Evolutionary conservation across 2,329 filamentous ascomycete species (phyloP).

Genomic region (Neofusicoccum parvum): DNA sequence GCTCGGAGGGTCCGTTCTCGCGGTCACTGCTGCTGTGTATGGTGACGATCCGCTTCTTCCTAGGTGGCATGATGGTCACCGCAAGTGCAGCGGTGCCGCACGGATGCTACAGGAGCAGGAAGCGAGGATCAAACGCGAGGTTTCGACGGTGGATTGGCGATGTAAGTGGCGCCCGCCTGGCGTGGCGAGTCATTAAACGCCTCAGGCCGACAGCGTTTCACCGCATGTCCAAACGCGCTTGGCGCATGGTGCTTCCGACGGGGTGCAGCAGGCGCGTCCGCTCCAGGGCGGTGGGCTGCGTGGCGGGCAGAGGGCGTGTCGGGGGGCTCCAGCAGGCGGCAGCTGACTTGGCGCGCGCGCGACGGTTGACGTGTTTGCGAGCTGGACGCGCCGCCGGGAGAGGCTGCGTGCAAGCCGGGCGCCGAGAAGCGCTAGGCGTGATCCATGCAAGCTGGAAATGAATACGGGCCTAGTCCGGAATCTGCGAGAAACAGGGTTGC

Average conservation of each 20-base stretch:
- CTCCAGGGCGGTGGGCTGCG: neutral
- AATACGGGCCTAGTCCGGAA: slow-evolving; percentile 18
- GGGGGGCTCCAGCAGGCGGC: neutral
- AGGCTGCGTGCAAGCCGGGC: slow-evolving; percentile 3
- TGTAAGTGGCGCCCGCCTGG: slow-evolving; percentile 10
- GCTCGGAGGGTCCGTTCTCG: neutral
- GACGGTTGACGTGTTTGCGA: neutral
- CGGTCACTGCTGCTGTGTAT: slow-evolving; percentile 15
- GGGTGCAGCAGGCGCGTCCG: neutral
- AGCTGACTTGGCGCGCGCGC: slow-evolving; percentile 9
- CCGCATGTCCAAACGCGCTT: slow-evolving; percentile 4
- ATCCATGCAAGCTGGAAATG: slow-evolving; percentile 11
- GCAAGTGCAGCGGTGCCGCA: slow-evolving; percentile 7
- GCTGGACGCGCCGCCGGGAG: slow-evolving; percentile 1
- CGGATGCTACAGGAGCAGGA: slow-evolving; percentile 5
- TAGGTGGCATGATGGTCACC: slow-evolving; percentile 15
- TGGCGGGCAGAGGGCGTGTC: neutral
- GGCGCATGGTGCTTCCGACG: neutral
- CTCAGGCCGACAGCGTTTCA: slow-evolving; percentile 13
- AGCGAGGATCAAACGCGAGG: slow-evolving; percentile 2
- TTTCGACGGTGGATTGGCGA: slow-evolving; percentile 9
- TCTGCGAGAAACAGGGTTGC: slow-evolving; percentile 15
- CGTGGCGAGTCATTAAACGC: slow-evolving; percentile 16
- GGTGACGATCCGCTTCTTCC: slow-evolving; percentile 18
- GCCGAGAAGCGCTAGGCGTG: slow-evolving; percentile 8